Conservation (phyloP, 2,329 filamentous ascomycete genomes). For the Alternaria infectoria region DNA sequence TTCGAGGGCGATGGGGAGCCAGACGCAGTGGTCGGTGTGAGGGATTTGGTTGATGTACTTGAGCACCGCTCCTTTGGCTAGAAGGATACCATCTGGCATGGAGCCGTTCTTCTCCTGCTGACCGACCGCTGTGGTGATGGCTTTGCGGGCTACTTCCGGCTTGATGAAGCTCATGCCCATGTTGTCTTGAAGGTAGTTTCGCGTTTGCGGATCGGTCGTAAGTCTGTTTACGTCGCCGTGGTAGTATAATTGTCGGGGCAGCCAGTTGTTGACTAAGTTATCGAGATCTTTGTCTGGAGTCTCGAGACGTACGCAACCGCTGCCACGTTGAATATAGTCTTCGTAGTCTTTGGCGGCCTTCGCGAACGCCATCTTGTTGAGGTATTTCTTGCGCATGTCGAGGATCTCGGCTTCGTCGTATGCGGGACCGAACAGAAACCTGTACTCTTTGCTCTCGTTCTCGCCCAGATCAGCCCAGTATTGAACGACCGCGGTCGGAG, state of each 20-base stretch:
- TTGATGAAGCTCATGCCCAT: constrained; percentile 67
- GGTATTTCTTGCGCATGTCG: constrained; percentile 55
- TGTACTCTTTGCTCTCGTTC: constrained; percentile 55
- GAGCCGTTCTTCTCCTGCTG: constrained; percentile 63
- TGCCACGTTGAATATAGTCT: constrained; percentile 58
- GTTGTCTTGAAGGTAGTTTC: constrained; percentile 66
- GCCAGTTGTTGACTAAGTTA: constrained; percentile 66
- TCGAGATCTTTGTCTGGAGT: constrained; percentile 63
- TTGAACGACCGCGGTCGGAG: constrained; percentile 61
- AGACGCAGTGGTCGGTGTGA: constrained; percentile 66
- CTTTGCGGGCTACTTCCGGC: constrained; percentile 56
- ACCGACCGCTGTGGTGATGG: constrained; percentile 58
- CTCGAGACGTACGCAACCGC: constrained; percentile 59
- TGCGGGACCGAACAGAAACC: constrained; percentile 63
- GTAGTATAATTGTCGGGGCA: constrained; percentile 64
- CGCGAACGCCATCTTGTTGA: constrained; percentile 58
- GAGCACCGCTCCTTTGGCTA: constrained; percentile 61
- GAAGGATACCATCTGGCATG: constrained; percentile 64
- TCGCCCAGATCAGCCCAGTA: constrained; percentile 54
- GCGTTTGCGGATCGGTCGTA: constrained; percentile 65
- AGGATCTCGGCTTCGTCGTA: constrained; percentile 59
- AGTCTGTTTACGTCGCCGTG: constrained; percentile 66
- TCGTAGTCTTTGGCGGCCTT: constrained; percentile 57
- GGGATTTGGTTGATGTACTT: constrained; percentile 69
- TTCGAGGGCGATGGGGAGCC: constrained; percentile 62